phyloP scores from a whole-genome alignment of 148 eudicot genomes.

The Silene latifolia region DNA sequence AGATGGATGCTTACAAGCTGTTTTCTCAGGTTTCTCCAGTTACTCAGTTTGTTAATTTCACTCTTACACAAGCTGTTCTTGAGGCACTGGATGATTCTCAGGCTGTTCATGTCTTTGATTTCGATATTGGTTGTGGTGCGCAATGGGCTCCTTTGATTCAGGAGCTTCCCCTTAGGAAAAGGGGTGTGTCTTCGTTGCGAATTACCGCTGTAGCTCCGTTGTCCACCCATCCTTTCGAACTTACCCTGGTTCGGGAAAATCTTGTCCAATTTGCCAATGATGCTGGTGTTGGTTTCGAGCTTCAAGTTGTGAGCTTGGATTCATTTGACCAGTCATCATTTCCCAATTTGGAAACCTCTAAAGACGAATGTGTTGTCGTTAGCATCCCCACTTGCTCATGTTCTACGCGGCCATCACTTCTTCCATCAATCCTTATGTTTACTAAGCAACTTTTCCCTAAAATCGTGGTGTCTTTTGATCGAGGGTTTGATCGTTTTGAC shows the following conservation, averaged over 20 bases:
- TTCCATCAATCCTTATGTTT: constrained; percentile 57
- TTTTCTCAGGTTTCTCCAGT: constrained; percentile 85
- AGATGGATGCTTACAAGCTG: constrained; percentile 80
- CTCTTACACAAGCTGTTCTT: constrained; percentile 76
- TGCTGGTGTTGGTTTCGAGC: constrained; percentile 62
- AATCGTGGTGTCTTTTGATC: constrained; percentile 67
- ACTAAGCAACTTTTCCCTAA: constrained; percentile 67
- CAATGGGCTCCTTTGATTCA: constrained; percentile 97
- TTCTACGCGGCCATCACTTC: constrained; percentile 43
- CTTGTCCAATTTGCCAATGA: constrained; percentile 74
- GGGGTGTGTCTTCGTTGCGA: constrained; percentile 51
- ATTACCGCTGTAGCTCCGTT: constrained; percentile 74
- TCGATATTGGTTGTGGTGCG: constrained; percentile 86
- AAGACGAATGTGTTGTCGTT: constrained; percentile 74
- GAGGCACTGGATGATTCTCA: constrained; percentile 68
- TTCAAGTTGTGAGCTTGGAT: constrained; percentile 62
- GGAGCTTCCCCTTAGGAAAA: constrained; percentile 69
- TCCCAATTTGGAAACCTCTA: constrained; percentile 43
- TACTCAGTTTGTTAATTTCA: constrained; percentile 74
- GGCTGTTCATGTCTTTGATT: constrained; percentile 66
- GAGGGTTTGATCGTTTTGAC: constrained; percentile 76
- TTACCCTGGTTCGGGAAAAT: constrained; percentile 61
- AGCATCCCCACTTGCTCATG: constrained; percentile 59
- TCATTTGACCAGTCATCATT: constrained; percentile 45
- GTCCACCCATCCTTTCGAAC: constrained; percentile 46